phyloP scores from a whole-genome alignment of 225 moss, liverwort and hornwort species.

The Physcomitrium patens region DNA sequence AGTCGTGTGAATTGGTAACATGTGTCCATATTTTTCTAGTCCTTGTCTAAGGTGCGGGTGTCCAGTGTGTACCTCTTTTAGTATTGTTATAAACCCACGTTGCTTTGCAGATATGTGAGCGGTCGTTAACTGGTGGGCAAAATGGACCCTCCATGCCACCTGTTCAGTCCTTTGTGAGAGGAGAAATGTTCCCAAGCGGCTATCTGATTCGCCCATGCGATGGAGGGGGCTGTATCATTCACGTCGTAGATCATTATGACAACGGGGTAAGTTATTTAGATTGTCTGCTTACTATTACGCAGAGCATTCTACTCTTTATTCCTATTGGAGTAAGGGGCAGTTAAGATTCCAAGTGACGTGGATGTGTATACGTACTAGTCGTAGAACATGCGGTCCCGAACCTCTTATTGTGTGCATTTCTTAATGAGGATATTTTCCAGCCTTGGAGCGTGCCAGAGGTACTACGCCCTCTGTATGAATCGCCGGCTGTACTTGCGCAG shows the following conservation, averaged over 20 bases:
- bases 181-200: slow-evolving; percentile 95
- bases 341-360: neutral
- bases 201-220: slow-evolving; percentile 95
- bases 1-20: neutral
- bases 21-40: neutral
- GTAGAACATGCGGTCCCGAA: neutral
- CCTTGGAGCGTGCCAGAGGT: slow-evolving; percentile 98
- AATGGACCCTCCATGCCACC: slow-evolving; percentile 85
- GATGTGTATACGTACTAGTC: neutral
- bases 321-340: neutral
- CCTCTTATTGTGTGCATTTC: neutral
- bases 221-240: slow-evolving; percentile 93
- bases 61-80: neutral
- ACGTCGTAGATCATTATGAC: slow-evolving; percentile 93
- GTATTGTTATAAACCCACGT: neutral
- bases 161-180: slow-evolving; percentile 83
- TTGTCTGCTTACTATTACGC: neutral
- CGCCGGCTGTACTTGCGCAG: slow-evolving; percentile 89
- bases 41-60: neutral
- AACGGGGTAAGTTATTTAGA: slow-evolving; percentile 59
- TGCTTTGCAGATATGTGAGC: slow-evolving; percentile 82
- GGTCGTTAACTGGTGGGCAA: slow-evolving; percentile 76
- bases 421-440: slow-evolving; percentile 43
- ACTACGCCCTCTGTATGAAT: slow-evolving; percentile 93
- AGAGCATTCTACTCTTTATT: neutral